Base-by-base conservation (phyloP, 345 rosid species). In the Raphanus raphanistrum region DNA sequence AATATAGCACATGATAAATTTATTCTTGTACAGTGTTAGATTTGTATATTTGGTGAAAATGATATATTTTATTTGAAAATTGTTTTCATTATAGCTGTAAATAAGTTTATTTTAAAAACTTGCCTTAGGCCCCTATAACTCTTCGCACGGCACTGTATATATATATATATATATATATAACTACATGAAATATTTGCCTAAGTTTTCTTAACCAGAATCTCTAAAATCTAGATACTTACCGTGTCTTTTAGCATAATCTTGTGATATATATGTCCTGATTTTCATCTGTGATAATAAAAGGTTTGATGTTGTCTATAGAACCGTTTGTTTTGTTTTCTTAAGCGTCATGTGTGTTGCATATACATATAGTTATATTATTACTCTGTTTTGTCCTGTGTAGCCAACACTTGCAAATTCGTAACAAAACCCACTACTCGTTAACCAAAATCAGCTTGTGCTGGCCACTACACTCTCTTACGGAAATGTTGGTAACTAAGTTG, bases 371-470 rank as follows among this genome's bases (percentile, higher is more conserved):
- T 41, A 41, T 41, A n/a, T 33, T 54, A 16, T 5, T 52, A 52
- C 63, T 69, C 15, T 68, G 41, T 52, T 52, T 57, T 68, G 11
- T 68, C 62, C 29, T 68, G 63, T 58, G 63, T 58, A 58, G 63
- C 72, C 28, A 69, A 69, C 71, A 69, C 29, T 50, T 68, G 43
- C 68, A 64, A 64, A n/a, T 64, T 64, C 12, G 29, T 60, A 28
- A 27, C 35, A 8, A 15, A 10, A 17, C 29, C 26, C 55, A 16
- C 6, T 16, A 32, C 17, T 10, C 25, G 28, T 33, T 16, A 57
- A 6, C 17, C 12, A 70, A 70, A 25, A 58, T 41, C 33, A 57
- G 74, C 13, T 55, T 55, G 33, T 2, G 35, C 8, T 3, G 57
- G 35, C 64, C 35, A 6, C 10, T 29, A 0, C 38, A 61, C 38